Conservation (phyloP, 805 yeast genomes). For the Yamadazyma olivae region DNA sequence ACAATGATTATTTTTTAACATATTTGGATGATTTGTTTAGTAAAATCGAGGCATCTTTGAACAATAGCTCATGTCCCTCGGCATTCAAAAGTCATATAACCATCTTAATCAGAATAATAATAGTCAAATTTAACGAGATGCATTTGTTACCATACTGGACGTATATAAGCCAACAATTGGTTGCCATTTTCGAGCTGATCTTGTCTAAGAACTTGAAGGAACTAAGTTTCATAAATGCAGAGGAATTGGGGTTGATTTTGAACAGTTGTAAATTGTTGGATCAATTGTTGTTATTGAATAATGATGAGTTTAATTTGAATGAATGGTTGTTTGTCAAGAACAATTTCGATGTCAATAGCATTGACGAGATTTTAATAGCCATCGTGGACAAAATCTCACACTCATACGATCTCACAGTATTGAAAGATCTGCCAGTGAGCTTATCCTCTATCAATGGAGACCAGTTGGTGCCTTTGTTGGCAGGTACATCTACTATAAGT, state of each 20-base stretch:
- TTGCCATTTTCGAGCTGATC: slow-evolving; percentile 35
- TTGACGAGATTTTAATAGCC: slow-evolving; percentile 23
- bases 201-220: slow-evolving; percentile 22
- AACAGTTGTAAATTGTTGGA: slow-evolving; percentile 79
- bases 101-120: slow-evolving; percentile 59
- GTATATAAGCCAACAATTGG: slow-evolving; percentile 58
- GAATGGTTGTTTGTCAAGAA: slow-evolving; percentile 88
- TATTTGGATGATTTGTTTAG: slow-evolving; percentile 47
- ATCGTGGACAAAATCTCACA: slow-evolving; percentile 48
- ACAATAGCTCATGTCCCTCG: slow-evolving; percentile 27
- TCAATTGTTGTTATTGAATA: slow-evolving; percentile 59
- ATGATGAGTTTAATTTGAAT: slow-evolving; percentile 71
- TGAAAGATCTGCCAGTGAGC: slow-evolving; percentile 36
- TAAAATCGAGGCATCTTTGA: slow-evolving; percentile 29
- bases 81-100: slow-evolving; percentile 44
- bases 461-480: slow-evolving; percentile 42
- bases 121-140: slow-evolving; percentile 58
- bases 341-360: slow-evolving; percentile 51
- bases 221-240: slow-evolving; percentile 23
- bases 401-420: slow-evolving; percentile 25
- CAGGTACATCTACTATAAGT: slow-evolving; percentile 37
- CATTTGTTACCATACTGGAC: slow-evolving; percentile 74
- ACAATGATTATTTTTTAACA: slow-evolving; percentile 52
- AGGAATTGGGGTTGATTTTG: slow-evolving; percentile 43
- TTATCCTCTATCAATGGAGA: slow-evolving; percentile 29